Conservation (phyloP, 306 rosid genomes). For the Cucurbita argyrosperma region DNA sequence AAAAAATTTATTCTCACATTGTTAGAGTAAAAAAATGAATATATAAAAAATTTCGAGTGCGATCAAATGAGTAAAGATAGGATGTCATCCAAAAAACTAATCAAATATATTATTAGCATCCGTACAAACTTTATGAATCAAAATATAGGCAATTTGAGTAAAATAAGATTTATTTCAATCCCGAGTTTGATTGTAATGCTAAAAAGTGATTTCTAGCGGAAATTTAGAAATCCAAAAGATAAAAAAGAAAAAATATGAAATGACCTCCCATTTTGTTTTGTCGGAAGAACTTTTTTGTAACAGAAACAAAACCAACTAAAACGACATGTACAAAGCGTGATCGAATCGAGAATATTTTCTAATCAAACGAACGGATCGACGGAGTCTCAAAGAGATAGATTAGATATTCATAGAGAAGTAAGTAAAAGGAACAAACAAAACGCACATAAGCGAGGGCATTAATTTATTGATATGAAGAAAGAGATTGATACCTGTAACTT, state of each 20-base stretch:
- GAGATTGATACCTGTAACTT: slow-evolving; percentile 58
- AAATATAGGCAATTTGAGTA: not conserved
- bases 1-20: too few species aligned
- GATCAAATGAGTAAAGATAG: not conserved
- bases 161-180: not conserved
- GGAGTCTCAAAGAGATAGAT: not conserved
- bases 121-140: not conserved
- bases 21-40: too few species aligned
- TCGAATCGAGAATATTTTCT: not conserved
- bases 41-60: too few species aligned
- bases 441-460: too few species aligned
- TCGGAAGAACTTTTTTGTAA: not conserved
- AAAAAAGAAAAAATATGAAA: not conserved
- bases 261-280: not conserved
- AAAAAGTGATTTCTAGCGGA: too few species aligned
- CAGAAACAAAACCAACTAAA: not conserved
- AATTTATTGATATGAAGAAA: not conserved
- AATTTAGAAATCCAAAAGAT: not conserved
- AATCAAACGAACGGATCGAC: not conserved
- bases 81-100: not conserved
- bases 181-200: not conserved
- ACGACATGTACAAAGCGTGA: not conserved
- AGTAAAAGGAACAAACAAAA: too few species aligned
- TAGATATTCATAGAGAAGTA: too few species aligned
- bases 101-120: not conserved